These are phyloP conservation scores for Croton laevigatus DNA, from an alignment of 441 rosid species.

Conservation along the genomic window DNA sequence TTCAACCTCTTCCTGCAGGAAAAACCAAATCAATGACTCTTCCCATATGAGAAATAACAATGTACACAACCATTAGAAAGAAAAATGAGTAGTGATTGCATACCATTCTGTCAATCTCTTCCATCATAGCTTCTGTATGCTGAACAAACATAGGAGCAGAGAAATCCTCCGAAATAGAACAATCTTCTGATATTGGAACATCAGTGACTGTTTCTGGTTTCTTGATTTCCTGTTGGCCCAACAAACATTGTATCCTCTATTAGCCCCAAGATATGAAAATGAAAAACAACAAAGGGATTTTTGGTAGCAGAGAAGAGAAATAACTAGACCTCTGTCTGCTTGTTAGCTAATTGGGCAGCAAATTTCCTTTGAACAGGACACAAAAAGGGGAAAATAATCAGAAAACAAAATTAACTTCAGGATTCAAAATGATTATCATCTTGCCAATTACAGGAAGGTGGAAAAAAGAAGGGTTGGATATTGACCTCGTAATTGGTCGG, in stretches of 20 bases:
- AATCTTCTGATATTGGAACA: slow-evolving; percentile 33
- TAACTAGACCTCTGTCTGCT: slow-evolving; percentile 51
- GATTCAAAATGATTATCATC: slow-evolving; percentile 7
- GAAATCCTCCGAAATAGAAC: slow-evolving; percentile 31
- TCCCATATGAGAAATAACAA: background rate
- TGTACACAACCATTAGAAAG: background rate
- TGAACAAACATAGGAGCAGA: slow-evolving; percentile 73
- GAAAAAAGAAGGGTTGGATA: background rate
- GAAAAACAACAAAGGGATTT: background rate
- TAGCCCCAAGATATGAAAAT: background rate
- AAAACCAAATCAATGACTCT: slow-evolving; percentile 2
- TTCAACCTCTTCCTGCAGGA: slow-evolving; percentile 71
- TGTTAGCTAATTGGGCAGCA: slow-evolving; percentile 72
- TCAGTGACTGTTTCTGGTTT: slow-evolving; percentile 24
- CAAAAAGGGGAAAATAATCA: slow-evolving; percentile 16
- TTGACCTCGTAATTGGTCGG: slow-evolving; percentile 91
- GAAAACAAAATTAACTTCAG: background rate
- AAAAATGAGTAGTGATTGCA: background rate
- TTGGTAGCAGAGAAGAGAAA: background rate
- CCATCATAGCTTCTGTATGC: slow-evolving; percentile 84
- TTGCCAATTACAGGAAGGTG: background rate
- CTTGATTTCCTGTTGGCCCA: slow-evolving; percentile 42
- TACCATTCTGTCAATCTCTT: slow-evolving; percentile 88
- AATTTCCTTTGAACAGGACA: slow-evolving; percentile 49
- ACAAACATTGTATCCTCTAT: slow-evolving; percentile 1